These are phyloP conservation scores for Saksenaea oblongispora DNA, from an alignment of 371 early-diverging fungal genomes.

Conservation along the genomic window DNA sequence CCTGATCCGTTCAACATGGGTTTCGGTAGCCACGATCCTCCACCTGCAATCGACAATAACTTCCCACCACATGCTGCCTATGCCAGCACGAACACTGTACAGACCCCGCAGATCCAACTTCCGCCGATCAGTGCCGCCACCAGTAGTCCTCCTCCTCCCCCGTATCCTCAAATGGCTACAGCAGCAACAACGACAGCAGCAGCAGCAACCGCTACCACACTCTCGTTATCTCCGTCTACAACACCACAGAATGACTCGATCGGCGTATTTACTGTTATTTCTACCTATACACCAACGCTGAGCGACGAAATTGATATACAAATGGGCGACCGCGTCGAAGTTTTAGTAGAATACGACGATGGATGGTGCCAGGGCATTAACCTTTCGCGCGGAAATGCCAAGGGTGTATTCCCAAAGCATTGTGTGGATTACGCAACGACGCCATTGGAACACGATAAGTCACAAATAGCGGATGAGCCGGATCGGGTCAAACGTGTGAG, in stretches of 20 bases:
- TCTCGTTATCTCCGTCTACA: slow-evolving; percentile 6
- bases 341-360: slow-evolving; percentile 69
- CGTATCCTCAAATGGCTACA: slow-evolving; percentile 6
- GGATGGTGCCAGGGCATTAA: slow-evolving; percentile 73
- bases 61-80: slow-evolving; percentile 18
- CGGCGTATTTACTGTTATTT: slow-evolving; percentile 54
- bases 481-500: slow-evolving; percentile 43
- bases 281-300: slow-evolving; percentile 64
- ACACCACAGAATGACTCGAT: slow-evolving; percentile 41
- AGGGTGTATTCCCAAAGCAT: slow-evolving; percentile 69
- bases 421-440: slow-evolving; percentile 44
- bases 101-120: slow-evolving; percentile 1
- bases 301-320: slow-evolving; percentile 71
- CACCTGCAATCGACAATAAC: slow-evolving; percentile 13
- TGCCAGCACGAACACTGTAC: slow-evolving; percentile 4
- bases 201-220: slow-evolving; percentile 10
- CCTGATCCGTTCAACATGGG: slow-evolving; percentile 55
- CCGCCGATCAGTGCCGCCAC: slow-evolving; percentile 6
- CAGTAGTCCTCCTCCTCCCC: slow-evolving; percentile 4
- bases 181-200: slow-evolving; percentile 8
- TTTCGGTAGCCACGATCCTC: slow-evolving; percentile 41
- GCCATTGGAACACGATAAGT: neutral
- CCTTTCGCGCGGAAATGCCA: slow-evolving; percentile 53
- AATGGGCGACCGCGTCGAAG: slow-evolving; percentile 62
- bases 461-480: neutral